These are phyloP conservation scores for Coemansia sp. DNA, from an alignment of 192 early-diverging fungal species.

Conservation along the genomic window DNA sequence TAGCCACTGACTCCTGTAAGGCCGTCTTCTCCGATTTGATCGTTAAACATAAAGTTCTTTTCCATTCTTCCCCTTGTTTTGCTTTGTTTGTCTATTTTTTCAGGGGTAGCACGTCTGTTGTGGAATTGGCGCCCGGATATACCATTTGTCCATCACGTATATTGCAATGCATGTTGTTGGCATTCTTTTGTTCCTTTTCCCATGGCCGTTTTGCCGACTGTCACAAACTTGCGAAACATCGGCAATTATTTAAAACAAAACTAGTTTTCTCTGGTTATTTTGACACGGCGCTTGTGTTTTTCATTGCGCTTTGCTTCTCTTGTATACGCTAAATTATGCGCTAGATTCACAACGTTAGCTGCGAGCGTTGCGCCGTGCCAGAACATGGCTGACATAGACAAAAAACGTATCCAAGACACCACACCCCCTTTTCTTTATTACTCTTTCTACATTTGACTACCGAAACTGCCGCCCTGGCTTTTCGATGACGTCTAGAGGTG, in stretches of 20 bases:
- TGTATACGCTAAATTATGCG: not conserved
- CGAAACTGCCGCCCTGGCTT: not conserved
- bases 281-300: not conserved
- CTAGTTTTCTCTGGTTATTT: not conserved
- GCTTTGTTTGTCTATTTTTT: not conserved
- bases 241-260: not conserved
- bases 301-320: not conserved
- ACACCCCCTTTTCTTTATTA: not conserved
- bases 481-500: not conserved
- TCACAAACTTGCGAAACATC: not conserved
- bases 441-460: not conserved
- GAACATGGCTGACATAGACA: not conserved
- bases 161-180: not conserved
- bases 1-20: not conserved
- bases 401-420: too few species aligned
- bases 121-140: conserved; percentile 8
- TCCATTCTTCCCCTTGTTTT: not conserved
- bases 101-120: not conserved
- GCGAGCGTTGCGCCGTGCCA: not conserved
- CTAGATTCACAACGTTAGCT: not conserved
- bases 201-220: not conserved
- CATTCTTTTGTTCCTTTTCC: not conserved
- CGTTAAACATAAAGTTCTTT: not conserved
- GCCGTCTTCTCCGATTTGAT: not conserved
- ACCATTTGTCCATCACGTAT: not conserved